These are phyloP conservation scores for Leucocoprinus leucothites DNA, from an alignment of 768 basidiomycete species.

Conservation along the genomic window DNA sequence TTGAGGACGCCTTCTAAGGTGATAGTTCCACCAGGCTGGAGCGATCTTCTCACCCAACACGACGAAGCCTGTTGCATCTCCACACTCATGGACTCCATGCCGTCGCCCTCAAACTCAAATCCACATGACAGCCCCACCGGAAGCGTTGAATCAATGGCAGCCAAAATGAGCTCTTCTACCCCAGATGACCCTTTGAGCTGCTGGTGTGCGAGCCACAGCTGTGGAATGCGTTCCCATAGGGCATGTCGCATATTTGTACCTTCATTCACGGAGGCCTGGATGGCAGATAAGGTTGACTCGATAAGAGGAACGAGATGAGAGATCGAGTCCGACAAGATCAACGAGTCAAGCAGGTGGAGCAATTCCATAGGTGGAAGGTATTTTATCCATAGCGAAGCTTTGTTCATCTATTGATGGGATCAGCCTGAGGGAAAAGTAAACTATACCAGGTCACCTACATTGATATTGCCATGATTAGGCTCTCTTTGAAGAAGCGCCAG, in stretches of 20 bases:
- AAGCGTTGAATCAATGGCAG: slow-evolving; percentile 34
- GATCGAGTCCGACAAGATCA: slow-evolving; percentile 16
- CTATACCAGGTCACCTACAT: not conserved
- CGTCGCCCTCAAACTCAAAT: not conserved
- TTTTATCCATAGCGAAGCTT: slow-evolving; percentile 49
- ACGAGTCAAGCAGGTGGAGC: slow-evolving; percentile 40
- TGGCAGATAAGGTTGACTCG: slow-evolving; percentile 32
- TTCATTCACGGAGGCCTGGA: slow-evolving; percentile 18
- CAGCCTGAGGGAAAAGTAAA: not conserved
- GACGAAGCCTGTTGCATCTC: slow-evolving; percentile 23
- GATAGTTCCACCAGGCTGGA: slow-evolving; percentile 18
- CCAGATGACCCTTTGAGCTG: slow-evolving; percentile 30
- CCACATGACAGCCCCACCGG: slow-evolving; percentile 28
- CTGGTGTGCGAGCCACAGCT: slow-evolving; percentile 35
- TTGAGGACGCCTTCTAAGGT: slow-evolving; percentile 34
- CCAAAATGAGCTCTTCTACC: slow-evolving; percentile 48
- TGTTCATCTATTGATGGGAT: not conserved
- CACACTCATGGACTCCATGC: not conserved
- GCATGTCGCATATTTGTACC: slow-evolving; percentile 23
- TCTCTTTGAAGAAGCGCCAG: slow-evolving; percentile 19
- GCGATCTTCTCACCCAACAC: slow-evolving; percentile 30
- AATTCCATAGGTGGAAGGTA: slow-evolving; percentile 45
- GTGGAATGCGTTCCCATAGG: slow-evolving; percentile 28
- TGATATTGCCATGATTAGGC: slow-evolving; percentile 10
- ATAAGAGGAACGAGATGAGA: slow-evolving; percentile 21